Conservation (phyloP, 192 early-diverging fungal species). For the Coemansia sp. region DNA sequence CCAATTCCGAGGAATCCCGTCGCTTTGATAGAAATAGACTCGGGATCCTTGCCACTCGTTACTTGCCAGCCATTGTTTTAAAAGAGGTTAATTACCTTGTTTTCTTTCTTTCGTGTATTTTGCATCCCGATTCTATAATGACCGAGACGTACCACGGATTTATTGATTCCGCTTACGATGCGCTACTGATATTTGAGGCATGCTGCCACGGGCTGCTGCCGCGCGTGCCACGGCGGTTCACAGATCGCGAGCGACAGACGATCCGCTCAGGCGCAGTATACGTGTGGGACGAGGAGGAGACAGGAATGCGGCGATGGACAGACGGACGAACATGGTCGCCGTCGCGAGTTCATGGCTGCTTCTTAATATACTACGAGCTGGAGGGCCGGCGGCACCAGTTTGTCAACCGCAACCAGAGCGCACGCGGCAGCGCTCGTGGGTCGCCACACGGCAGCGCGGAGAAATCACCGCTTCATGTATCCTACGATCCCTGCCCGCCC, state of each 20-base stretch:
- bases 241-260: constrained; percentile 76
- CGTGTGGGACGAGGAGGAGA: constrained; percentile 89
- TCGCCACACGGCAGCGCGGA: constrained; percentile 27
- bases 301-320: constrained; percentile 88
- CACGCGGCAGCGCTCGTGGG: constrained; percentile 31
- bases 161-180: constrained; percentile 83
- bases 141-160: constrained; percentile 80
- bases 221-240: constrained; percentile 77
- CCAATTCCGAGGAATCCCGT: background rate
- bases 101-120: background rate
- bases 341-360: constrained; percentile 80
- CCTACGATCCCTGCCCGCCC: constrained; percentile 44
- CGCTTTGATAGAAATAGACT: constrained; percentile 3
- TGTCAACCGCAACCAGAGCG: constrained; percentile 30
- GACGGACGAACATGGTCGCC: constrained; percentile 89
- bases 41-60: background rate
- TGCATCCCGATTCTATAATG: constrained; percentile 22
- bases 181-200: constrained; percentile 86
- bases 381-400: constrained; percentile 63
- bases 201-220: constrained; percentile 69
- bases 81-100: constrained; percentile 5
- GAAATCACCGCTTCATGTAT: constrained; percentile 15
- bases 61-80: background rate
- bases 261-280: constrained; percentile 84
- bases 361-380: constrained; percentile 86